Conservation (phyloP, 768 basidiomycete species). For the Sporobolomyces pararoseus region DNA sequence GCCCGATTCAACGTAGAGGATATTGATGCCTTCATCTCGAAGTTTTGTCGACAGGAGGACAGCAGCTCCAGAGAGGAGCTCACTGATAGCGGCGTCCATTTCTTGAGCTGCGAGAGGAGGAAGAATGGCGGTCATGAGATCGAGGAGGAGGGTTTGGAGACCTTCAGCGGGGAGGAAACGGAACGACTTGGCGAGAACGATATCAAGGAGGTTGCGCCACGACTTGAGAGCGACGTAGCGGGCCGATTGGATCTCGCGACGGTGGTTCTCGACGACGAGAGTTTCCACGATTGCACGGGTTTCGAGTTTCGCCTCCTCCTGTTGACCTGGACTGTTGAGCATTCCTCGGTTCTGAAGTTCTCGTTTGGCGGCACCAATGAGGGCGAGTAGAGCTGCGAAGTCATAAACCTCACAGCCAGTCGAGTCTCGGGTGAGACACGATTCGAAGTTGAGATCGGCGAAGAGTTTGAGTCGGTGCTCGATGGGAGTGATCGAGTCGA, state of each 20-base stretch:
- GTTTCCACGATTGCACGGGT: conserved; percentile 73
- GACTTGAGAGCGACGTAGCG: conserved; percentile 68
- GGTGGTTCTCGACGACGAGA: conserved; percentile 81
- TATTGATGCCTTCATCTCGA: conserved; percentile 56
- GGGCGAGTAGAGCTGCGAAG: conserved; percentile 62
- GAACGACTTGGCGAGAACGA: conserved; percentile 81
- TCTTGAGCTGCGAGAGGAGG: conserved; percentile 63
- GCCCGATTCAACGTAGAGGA: conserved; percentile 58
- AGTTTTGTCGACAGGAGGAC: conserved; percentile 80
- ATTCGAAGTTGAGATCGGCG: conserved; percentile 62
- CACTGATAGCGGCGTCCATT: conserved; percentile 66
- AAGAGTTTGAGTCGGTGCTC: conserved; percentile 61
- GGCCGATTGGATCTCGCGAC: conserved; percentile 71
- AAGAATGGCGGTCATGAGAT: conserved; percentile 78
- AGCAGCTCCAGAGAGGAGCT: conserved; percentile 77
- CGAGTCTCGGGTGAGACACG: conserved; percentile 65
- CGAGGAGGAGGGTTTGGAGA: conserved; percentile 83
- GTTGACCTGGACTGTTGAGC: conserved; percentile 58
- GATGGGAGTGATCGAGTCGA: conserved; percentile 63
- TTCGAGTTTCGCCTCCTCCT: conserved; percentile 66
- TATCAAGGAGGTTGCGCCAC: conserved; percentile 80
- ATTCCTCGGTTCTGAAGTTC: conserved; percentile 65
- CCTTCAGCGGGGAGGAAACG: conserved; percentile 72
- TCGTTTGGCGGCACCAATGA: conserved; percentile 63
- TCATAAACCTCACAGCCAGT: conserved; percentile 81